A percentile compares a stretch with the other conserved stretches of the same genome.
phyloP scores from a whole-genome alignment of 345 rosid species.

The Cardamine chenopodiifolia region DNA sequence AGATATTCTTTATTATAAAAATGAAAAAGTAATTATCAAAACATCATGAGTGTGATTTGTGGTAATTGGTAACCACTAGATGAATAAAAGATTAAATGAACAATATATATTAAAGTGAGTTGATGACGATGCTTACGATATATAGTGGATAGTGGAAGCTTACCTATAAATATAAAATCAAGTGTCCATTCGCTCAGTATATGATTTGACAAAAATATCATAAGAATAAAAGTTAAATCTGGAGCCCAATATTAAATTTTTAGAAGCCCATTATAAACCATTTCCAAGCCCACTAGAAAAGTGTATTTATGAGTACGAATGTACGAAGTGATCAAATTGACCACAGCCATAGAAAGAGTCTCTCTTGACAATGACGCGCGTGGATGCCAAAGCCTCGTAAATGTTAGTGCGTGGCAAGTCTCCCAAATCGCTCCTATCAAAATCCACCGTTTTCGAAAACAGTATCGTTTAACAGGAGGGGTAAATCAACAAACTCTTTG shows the following conservation, averaged over 20 bases:
- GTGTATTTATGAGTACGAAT: not conserved
- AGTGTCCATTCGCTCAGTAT: slow-evolving; percentile 22
- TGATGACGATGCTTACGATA: slow-evolving; percentile 16
- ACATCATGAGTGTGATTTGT: slow-evolving; percentile 14
- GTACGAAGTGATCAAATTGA: not conserved
- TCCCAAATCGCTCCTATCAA: not conserved
- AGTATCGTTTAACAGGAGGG: not conserved
- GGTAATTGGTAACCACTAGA: slow-evolving; percentile 39
- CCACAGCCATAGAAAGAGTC: slow-evolving; percentile 9
- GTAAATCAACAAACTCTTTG: not conserved
- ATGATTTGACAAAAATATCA: slow-evolving; percentile 21
- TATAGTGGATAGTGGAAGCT: slow-evolving; percentile 25
- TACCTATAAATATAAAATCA: slow-evolving; percentile 17
- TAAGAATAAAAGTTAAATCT: not conserved
- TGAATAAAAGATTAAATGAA: slow-evolving; percentile 1
- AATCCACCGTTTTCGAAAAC: not conserved
- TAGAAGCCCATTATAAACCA: not conserved
- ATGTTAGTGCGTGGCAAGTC: slow-evolving; percentile 12
- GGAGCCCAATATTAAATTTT: not conserved
- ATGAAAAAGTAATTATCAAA: not conserved
- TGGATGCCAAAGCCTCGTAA: slow-evolving; percentile 8
- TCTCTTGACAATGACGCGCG: not conserved
- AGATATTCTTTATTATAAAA: not conserved
- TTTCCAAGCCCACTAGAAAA: not conserved
- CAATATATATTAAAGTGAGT: slow-evolving; percentile 26